Evolutionary conservation across 148 eudicot species (phyloP).

Genomic region (Beta vulgaris): DNA sequence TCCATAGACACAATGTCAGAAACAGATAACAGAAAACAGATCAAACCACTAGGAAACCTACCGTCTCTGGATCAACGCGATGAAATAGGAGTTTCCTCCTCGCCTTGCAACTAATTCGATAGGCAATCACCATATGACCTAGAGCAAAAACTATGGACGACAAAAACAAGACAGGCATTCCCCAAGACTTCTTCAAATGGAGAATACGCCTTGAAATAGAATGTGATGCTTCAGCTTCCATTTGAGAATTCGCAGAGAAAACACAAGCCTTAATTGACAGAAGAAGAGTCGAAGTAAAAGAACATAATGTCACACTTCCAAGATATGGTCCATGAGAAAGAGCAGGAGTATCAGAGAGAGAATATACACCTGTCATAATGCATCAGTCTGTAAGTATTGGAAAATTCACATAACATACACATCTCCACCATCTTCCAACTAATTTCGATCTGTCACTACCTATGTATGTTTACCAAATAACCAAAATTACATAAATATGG

Average conservation of each 20-base stretch:
- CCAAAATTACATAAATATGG: neutral
- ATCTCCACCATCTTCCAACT: neutral
- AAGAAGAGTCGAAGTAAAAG: constrained; percentile 66
- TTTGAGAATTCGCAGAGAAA: constrained; percentile 79
- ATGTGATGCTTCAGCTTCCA: constrained; percentile 74
- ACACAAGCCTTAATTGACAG: constrained; percentile 86
- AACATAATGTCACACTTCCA: constrained; percentile 77
- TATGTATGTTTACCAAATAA: neutral
- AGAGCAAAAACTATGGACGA: constrained; percentile 97
- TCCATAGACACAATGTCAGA: neutral
- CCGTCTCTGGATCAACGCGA: constrained; percentile 83
- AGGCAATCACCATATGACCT: constrained; percentile 92
- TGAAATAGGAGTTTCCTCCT: constrained; percentile 82
- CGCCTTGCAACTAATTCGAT: constrained; percentile 87
- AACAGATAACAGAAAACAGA: neutral
- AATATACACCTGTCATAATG: constrained; percentile 64
- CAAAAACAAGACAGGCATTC: constrained; percentile 95
- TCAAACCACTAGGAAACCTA: constrained; percentile 39
- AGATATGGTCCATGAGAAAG: constrained; percentile 90
- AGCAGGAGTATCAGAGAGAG: constrained; percentile 77
- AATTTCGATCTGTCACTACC: neutral
- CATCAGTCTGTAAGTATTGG: constrained; percentile 10
- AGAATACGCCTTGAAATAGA: constrained; percentile 66
- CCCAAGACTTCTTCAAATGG: constrained; percentile 97
- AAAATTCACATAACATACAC: neutral